Conservation (phyloP, 495 filamentous ascomycete species). For the Aspergillus ostianus region DNA sequence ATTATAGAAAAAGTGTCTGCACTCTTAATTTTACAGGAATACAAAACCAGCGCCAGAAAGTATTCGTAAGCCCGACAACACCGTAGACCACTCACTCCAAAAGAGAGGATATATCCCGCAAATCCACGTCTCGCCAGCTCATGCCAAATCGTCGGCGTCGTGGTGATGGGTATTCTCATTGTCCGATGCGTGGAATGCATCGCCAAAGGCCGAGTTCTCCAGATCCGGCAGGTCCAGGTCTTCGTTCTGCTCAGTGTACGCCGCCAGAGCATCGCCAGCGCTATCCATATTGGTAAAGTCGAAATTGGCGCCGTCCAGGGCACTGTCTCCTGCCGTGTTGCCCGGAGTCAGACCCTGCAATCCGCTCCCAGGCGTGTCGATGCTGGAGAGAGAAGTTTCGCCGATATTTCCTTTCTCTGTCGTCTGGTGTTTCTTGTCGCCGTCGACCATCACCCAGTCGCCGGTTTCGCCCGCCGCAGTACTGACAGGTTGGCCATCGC, state of each 20-base stretch:
- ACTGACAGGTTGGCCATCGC: slow-evolving; percentile 27
- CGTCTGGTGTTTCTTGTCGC: slow-evolving; percentile 38
- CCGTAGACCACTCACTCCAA: slow-evolving; percentile 14
- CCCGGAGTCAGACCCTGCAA: slow-evolving; percentile 28
- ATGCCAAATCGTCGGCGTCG: slow-evolving; percentile 46
- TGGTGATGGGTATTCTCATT: slow-evolving; percentile 46
- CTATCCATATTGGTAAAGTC: slow-evolving; percentile 60
- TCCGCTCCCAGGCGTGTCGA: slow-evolving; percentile 27
- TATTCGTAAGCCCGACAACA: slow-evolving; percentile 16
- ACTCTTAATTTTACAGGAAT: slow-evolving; percentile 1
- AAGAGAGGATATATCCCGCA: slow-evolving; percentile 18
- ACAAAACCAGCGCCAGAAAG: slow-evolving; percentile 19
- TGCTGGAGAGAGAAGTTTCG: slow-evolving; percentile 18
- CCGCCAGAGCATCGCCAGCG: slow-evolving; percentile 61
- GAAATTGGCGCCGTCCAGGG: slow-evolving; percentile 46
- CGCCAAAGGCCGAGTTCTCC: slow-evolving; percentile 61
- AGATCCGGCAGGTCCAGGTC: slow-evolving; percentile 50
- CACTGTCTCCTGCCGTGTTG: slow-evolving; percentile 27
- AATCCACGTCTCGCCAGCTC: slow-evolving; percentile 7
- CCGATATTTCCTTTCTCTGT: slow-evolving; percentile 16
- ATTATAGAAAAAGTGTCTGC: not conserved
- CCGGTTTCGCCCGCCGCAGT: slow-evolving; percentile 41
- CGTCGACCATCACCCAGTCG: slow-evolving; percentile 62
- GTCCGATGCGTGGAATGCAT: slow-evolving; percentile 61
- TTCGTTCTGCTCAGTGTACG: slow-evolving; percentile 54